Conservation (phyloP, 2,329 filamentous ascomycete species). For the Neopestalotiopsis sp. region DNA sequence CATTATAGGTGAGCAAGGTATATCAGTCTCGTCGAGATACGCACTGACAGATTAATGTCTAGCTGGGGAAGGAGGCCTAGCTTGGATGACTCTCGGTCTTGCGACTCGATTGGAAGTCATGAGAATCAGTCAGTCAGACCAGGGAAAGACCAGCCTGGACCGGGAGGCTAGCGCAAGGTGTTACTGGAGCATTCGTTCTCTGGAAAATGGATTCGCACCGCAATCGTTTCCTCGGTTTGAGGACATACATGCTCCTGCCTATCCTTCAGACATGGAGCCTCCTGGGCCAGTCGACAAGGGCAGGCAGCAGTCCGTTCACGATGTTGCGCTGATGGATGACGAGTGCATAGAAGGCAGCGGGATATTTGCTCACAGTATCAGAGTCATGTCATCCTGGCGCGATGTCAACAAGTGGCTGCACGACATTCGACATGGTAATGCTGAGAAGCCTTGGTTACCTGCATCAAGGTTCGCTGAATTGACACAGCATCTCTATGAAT, state of each 20-base stretch:
- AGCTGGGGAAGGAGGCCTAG: background rate
- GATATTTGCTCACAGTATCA: background rate
- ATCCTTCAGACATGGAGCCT: background rate
- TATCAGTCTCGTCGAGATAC: too few species aligned
- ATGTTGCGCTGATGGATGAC: background rate
- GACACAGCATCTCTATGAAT: background rate
- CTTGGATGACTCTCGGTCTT: slow-evolving; percentile 4
- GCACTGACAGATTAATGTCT: background rate
- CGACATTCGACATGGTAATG: background rate
- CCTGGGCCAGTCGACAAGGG: background rate
- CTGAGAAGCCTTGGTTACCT: background rate
- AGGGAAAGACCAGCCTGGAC: background rate
- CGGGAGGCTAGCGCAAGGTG: background rate
- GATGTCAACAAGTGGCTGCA: slow-evolving; percentile 7
- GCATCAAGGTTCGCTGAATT: background rate
- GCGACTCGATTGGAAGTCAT: background rate
- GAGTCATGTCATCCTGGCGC: background rate
- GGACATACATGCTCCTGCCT: background rate
- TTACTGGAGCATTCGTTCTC: background rate
- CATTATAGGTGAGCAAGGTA: background rate
- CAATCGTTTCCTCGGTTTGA: background rate
- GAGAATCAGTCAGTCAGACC: slow-evolving; percentile 3
- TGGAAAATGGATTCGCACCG: background rate
- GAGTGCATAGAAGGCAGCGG: slow-evolving; percentile 2
- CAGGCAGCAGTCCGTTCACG: background rate